Percentiles rank a stretch among this genome's conserved stretches.
These are phyloP conservation scores for Neurospora africana DNA, from an alignment of 495 filamentous ascomycete species.

Conservation along the genomic window DNA sequence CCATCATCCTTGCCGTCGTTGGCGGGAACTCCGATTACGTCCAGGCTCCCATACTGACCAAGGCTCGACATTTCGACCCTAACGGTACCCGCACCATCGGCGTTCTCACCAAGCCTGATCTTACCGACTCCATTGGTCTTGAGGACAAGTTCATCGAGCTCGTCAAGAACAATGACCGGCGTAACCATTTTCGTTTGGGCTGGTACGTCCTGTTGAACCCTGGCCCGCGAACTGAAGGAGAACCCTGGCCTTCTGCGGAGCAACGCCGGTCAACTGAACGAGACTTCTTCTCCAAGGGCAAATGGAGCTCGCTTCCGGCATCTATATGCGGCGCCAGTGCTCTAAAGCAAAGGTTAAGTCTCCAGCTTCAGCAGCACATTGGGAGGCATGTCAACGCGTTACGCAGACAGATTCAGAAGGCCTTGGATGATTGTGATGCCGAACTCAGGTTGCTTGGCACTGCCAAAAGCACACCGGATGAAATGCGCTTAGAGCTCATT, in stretches of 20 bases:
- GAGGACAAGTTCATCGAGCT: slow-evolving; percentile 44
- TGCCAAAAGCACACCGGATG: slow-evolving; percentile 26
- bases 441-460: slow-evolving; percentile 28
- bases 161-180: slow-evolving; percentile 44
- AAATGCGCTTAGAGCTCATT: slow-evolving; percentile 31
- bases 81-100: slow-evolving; percentile 38
- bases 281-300: slow-evolving; percentile 28
- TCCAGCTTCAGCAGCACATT: slow-evolving; percentile 30
- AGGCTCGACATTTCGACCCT: slow-evolving; percentile 35
- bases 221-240: slow-evolving; percentile 27
- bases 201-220: slow-evolving; percentile 56
- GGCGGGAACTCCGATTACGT: slow-evolving; percentile 42
- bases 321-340: slow-evolving; percentile 24
- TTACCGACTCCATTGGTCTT: slow-evolving; percentile 29
- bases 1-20: slow-evolving; percentile 43
- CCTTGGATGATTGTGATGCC: slow-evolving; percentile 27
- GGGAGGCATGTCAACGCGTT: slow-evolving; percentile 25
- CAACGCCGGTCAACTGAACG: slow-evolving; percentile 20
- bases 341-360: slow-evolving; percentile 26
- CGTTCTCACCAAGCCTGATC: slow-evolving; percentile 44
- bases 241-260: slow-evolving; percentile 21
- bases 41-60: slow-evolving; percentile 36
- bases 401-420: slow-evolving; percentile 25
- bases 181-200: slow-evolving; percentile 44
- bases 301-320: slow-evolving; percentile 29